phyloP scores from a whole-genome alignment of 768 basidiomycete genomes.

The Scleroderma citrinum region DNA sequence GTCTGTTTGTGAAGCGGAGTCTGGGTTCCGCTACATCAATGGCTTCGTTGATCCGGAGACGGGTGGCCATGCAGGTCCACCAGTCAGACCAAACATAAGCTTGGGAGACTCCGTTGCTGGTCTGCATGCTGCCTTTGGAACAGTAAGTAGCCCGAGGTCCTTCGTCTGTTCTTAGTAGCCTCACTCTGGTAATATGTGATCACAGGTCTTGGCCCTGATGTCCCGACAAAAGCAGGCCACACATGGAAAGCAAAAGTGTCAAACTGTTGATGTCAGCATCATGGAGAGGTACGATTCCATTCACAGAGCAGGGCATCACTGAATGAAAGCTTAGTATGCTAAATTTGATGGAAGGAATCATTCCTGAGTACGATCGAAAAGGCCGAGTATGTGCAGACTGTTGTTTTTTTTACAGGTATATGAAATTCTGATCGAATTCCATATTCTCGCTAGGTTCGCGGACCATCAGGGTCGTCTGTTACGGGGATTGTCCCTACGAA shows the following conservation, averaged over 20 bases:
- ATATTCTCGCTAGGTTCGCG: slow-evolving; percentile 42
- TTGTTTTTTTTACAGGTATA: background rate
- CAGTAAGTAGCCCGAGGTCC: slow-evolving; percentile 33
- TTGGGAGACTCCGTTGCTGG: slow-evolving; percentile 69
- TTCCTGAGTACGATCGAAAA: slow-evolving; percentile 70
- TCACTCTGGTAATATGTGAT: background rate
- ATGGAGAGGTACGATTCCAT: slow-evolving; percentile 48
- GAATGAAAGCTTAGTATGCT: slow-evolving; percentile 46
- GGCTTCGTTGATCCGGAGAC: slow-evolving; percentile 53
- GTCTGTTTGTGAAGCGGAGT: slow-evolving; percentile 71
- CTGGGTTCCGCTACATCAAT: slow-evolving; percentile 70
- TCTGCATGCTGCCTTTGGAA: slow-evolving; percentile 68
- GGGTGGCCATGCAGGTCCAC: slow-evolving; percentile 51
- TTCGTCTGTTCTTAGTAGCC: background rate
- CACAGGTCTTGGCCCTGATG: slow-evolving; percentile 56
- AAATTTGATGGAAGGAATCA: slow-evolving; percentile 72
- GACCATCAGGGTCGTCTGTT: slow-evolving; percentile 69
- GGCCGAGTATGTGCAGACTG: slow-evolving; percentile 50
- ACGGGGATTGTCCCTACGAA: slow-evolving; percentile 75
- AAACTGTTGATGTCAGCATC: slow-evolving; percentile 71
- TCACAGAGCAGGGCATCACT: background rate
- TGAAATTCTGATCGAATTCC: background rate
- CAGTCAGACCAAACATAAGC: slow-evolving; percentile 67
- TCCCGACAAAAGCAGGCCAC: slow-evolving; percentile 33
- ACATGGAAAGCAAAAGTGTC: slow-evolving; percentile 32